A percentile compares a stretch with the other conserved stretches of the same genome.
Evolutionary conservation across 768 basidiomycete genomes (phyloP).

Genomic region (Pleurotus citrinopileatus): DNA sequence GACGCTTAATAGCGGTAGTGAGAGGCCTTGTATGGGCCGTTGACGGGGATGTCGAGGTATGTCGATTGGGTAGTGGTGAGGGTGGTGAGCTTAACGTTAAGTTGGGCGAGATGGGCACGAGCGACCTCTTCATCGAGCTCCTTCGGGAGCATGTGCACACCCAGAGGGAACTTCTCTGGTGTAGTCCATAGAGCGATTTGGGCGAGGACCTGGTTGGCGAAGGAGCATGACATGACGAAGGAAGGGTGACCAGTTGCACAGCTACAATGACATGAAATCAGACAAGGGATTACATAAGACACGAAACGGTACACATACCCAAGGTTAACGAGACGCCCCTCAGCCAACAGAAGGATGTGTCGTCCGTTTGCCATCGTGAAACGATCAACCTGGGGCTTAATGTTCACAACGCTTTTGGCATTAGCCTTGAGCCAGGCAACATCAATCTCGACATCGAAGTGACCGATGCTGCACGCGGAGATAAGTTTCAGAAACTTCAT

Average conservation of each 20-base stretch:
- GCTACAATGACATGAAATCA: slow-evolving; percentile 29
- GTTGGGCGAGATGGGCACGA: slow-evolving; percentile 86
- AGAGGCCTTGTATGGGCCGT: slow-evolving; percentile 64
- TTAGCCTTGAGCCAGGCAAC: slow-evolving; percentile 98
- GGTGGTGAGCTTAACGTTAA: slow-evolving; percentile 92
- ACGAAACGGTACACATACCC: too few relatives aligned
- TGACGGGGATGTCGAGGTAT: slow-evolving; percentile 88
- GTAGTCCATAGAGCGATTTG: slow-evolving; percentile 98
- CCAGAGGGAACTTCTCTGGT: slow-evolving; percentile 88
- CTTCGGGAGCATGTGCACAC: slow-evolving; percentile 98
- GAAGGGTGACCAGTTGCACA: slow-evolving; percentile 99
- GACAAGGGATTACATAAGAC: slow-evolving; percentile 10
- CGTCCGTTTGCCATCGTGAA: slow-evolving; percentile 91
- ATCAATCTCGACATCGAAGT: slow-evolving; percentile 90
- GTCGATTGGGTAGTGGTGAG: slow-evolving; percentile 71
- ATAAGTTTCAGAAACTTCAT: slow-evolving; percentile 3
- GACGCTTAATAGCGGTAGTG: slow-evolving; percentile 43
- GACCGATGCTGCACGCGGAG: slow-evolving; percentile 68
- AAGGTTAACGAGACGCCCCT: slow-evolving; percentile 98
- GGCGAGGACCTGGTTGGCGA: slow-evolving; percentile 97
- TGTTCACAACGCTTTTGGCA: slow-evolving; percentile 77
- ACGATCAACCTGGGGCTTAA: slow-evolving; percentile 99
- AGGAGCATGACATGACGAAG: slow-evolving; percentile 99
- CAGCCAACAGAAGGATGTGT: slow-evolving; percentile 96
- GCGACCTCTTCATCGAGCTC: slow-evolving; percentile 99